Evolutionary conservation across 306 rosid genomes (phyloP), one percentile per base, ranked within the genome.

Genomic region (Delonix regia): DNA sequence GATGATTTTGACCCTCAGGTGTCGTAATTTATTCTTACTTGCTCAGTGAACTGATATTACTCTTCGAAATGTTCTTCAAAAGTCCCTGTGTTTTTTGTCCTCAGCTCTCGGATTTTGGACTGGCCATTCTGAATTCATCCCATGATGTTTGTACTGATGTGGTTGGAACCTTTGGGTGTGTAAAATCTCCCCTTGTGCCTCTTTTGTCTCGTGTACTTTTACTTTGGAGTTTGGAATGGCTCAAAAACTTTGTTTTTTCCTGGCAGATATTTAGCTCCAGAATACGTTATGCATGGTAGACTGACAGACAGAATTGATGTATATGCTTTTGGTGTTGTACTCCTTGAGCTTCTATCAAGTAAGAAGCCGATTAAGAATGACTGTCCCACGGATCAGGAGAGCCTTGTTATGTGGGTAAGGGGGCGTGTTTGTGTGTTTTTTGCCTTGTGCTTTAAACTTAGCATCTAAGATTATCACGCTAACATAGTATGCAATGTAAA

Each of bases 91-190:
- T 25, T 73, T 24, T 15, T 83, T n/a, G 47, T 82, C 38, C 69
- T 69, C 96, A 94, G 98, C 98, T 94, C 80, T 90, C 98, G 4
- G 98, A 94, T 86, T 94, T 94, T 80, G 97, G 97, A 78, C 88
- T 94, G 76, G 97, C 98, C 67, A 77, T 88, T 82, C 86, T 90
- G 93, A 86, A 86, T 53, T 87, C 94, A 71, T 85, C 94, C 38
- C 91, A 92, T 18, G 44, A 74, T 47, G 75, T 77, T 60, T 90
- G 90, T 78, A 86, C 91, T 6, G 97, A 94, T 51, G 96, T 94
- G 45, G 97, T 97, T 0, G 97, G 98, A 86, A 94, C 98, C 34
- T 92, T 94, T 84, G 98, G 98, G 98, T 94, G 57, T 63, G 90
- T 67, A 82, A 64, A 80, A 71, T 78, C 62, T 78, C 76, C 63